These are phyloP conservation scores for Tremella fuciformis DNA, from an alignment of 768 basidiomycete genomes.

Conservation along the genomic window DNA sequence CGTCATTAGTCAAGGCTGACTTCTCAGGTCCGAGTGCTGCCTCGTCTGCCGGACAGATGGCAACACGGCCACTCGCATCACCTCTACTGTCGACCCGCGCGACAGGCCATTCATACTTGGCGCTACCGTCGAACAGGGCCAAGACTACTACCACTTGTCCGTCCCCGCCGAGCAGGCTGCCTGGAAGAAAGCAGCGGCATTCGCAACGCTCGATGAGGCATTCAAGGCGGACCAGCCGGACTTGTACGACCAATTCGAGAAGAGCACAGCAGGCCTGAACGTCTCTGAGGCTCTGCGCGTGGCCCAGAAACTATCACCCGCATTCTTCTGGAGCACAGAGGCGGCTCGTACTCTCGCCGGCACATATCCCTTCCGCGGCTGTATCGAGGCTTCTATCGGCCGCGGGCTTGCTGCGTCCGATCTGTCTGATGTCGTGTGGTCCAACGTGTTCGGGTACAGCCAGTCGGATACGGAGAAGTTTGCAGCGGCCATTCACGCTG, in stretches of 20 bases:
- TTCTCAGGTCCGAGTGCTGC: no score
- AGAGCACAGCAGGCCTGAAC: slow-evolving; percentile 13
- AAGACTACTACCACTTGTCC: slow-evolving; percentile 62
- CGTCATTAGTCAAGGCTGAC: no score
- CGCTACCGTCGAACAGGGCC: slow-evolving; percentile 43
- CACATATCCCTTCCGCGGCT: slow-evolving; percentile 23
- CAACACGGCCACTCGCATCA: slow-evolving; percentile 78
- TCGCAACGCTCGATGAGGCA: slow-evolving; percentile 23
- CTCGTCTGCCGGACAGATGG: slow-evolving; percentile 81
- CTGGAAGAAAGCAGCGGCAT: slow-evolving; percentile 56
- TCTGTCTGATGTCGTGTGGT: slow-evolving; percentile 22
- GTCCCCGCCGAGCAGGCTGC: slow-evolving; percentile 66
- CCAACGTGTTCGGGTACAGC: slow-evolving; percentile 9
- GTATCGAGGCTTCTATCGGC: slow-evolving; percentile 23
- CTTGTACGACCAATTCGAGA: slow-evolving; percentile 15
- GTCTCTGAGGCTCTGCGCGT: slow-evolving; percentile 17
- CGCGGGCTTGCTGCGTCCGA: slow-evolving; percentile 10
- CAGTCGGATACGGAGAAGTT: slow-evolving; percentile 8
- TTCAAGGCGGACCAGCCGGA: slow-evolving; percentile 17
- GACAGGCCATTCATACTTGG: slow-evolving; percentile 65
- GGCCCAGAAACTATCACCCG: slow-evolving; percentile 16
- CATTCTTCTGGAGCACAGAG: slow-evolving; percentile 25
- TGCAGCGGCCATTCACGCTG: slow-evolving; percentile 14
- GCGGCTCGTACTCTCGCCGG: slow-evolving; percentile 17
- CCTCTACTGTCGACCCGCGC: slow-evolving; percentile 72